These are phyloP conservation scores for Metarhizium brunneum DNA, from an alignment of 2,329 filamentous ascomycete genomes.

Conservation along the genomic window DNA sequence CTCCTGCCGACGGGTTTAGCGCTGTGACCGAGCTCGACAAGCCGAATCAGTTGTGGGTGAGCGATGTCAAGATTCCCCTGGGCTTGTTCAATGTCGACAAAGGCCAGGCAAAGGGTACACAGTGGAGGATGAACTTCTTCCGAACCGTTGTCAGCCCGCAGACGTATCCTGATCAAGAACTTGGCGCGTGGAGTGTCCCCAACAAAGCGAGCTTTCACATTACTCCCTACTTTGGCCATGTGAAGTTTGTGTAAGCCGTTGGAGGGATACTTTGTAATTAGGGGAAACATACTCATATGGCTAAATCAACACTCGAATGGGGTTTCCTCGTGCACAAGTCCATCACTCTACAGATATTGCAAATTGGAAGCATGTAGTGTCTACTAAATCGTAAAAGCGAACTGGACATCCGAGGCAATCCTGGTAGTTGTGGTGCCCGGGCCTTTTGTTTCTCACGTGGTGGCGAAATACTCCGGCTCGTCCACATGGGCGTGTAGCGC, in stretches of 20 bases:
- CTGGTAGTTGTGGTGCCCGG: no score
- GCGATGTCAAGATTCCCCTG: constrained; percentile 32
- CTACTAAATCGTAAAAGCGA: no score
- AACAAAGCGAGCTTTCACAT: constrained; percentile 38
- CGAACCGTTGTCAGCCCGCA: constrained; percentile 32
- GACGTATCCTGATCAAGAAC: constrained; percentile 32
- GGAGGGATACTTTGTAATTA: no score
- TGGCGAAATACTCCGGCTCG: no score
- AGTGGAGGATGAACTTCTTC: constrained; percentile 45
- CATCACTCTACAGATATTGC: no score
- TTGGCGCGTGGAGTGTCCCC: constrained; percentile 37
- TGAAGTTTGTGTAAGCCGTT: constrained; percentile 20
- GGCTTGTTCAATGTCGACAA: constrained; percentile 39
- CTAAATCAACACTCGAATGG: no score
- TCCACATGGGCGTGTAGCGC: no score
- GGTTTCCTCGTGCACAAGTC: no score
- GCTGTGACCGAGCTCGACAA: constrained; percentile 30
- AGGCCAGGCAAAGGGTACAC: constrained; percentile 30
- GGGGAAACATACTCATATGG: no score
- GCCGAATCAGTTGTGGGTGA: constrained; percentile 28
- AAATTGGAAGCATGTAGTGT: no score
- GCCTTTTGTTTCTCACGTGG: no score
- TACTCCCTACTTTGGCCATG: constrained; percentile 34
- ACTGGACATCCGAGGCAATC: no score
- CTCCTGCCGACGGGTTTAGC: constrained; percentile 30